Conservation (phyloP, 2,329 filamentous ascomycete genomes). For the Leptographium procerum region DNA sequence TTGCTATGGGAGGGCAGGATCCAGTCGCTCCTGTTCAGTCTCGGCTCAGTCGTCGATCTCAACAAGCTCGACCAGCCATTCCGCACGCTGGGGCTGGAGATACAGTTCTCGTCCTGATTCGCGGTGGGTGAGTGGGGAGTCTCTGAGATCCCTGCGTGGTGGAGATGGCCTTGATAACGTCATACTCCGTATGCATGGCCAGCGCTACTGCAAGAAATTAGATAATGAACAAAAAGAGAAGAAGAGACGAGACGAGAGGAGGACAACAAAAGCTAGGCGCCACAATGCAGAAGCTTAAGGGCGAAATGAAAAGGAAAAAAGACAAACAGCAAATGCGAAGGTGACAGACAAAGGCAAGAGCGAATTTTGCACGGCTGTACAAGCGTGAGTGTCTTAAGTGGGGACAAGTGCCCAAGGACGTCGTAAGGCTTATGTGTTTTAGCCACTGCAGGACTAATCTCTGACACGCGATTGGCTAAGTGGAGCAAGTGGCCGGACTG, state of each 20-base stretch:
- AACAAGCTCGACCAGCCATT: slow-evolving; percentile 66
- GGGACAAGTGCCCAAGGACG: neutral
- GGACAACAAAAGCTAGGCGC: neutral
- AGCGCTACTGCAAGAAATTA: neutral
- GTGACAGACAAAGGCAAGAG: neutral
- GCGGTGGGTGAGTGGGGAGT: neutral
- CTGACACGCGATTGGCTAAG: neutral
- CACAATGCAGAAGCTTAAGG: neutral
- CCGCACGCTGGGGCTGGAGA: slow-evolving; percentile 62
- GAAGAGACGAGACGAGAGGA: neutral
- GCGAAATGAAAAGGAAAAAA: neutral
- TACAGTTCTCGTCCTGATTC: slow-evolving; percentile 68
- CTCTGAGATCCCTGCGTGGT: neutral
- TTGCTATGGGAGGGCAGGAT: slow-evolving; percentile 87
- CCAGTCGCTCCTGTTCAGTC: slow-evolving; percentile 84
- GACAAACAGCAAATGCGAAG: neutral
- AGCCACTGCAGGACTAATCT: neutral
- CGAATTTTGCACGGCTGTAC: neutral
- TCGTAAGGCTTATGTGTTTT: neutral
- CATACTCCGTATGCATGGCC: neutral
- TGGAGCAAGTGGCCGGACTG: neutral
- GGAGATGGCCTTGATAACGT: neutral
- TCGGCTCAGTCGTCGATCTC: slow-evolving; percentile 77
- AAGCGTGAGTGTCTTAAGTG: neutral
- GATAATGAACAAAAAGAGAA: neutral